Conservation (phyloP, 2,329 filamentous ascomycete species). For the Penicillium concentricum region DNA sequence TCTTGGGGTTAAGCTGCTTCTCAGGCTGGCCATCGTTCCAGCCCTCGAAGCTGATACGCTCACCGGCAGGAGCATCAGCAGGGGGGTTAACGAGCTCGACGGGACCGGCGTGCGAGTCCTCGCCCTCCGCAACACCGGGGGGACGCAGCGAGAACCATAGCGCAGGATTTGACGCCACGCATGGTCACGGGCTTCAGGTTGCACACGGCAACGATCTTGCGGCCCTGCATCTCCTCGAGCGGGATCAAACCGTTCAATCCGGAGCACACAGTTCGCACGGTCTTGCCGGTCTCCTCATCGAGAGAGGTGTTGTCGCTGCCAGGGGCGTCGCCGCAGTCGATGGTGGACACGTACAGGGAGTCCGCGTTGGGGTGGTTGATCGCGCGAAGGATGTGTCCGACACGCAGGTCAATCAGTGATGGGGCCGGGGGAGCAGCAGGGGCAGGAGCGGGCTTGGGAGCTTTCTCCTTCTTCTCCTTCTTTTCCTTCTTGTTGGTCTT, state of each 20-base stretch:
- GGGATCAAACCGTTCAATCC: constrained; percentile 91
- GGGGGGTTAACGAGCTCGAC: constrained; percentile 91
- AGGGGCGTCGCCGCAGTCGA: constrained; percentile 85
- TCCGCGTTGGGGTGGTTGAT: constrained; percentile 96
- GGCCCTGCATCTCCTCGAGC: constrained; percentile 92
- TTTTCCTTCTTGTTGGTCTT: constrained; percentile 61
- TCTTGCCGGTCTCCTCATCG: constrained; percentile 80
- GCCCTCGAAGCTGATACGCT: constrained; percentile 89
- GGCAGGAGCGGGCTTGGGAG: constrained; percentile 69
- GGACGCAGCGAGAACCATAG: constrained; percentile 95
- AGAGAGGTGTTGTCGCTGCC: constrained; percentile 79
- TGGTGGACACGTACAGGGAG: constrained; percentile 91
- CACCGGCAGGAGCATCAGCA: constrained; percentile 73
- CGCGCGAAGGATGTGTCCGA: constrained; percentile 96
- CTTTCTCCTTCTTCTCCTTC: constrained; percentile 91
- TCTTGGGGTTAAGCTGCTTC: constrained; percentile 94
- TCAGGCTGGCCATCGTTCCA: constrained; percentile 86
- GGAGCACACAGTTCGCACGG: constrained; percentile 93
- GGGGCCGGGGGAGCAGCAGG: constrained; percentile 77
- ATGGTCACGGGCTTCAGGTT: constrained; percentile 99
- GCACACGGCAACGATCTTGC: constrained; percentile 92
- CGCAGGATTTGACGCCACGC: constrained; percentile 77
- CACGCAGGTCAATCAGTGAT: constrained; percentile 85
- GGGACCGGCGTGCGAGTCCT: constrained; percentile 80
- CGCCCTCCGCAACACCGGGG: constrained; percentile 78